Evolutionary conservation across 495 filamentous ascomycete genomes (phyloP), one percentile per base, ranked within the genome.

Genomic region (Neurospora pannonica): DNA sequence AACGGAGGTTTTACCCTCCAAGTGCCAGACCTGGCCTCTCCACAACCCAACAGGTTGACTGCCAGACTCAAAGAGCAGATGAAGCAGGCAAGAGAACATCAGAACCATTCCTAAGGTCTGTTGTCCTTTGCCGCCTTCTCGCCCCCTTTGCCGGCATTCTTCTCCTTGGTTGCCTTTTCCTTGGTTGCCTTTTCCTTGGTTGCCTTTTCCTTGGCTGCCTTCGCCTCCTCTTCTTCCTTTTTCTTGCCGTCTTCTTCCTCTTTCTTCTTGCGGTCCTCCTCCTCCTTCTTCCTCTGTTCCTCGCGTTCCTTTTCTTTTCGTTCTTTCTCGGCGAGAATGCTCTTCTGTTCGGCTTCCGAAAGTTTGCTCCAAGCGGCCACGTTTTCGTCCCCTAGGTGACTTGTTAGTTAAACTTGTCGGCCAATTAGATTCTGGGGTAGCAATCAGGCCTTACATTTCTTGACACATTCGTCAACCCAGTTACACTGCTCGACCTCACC

Each of bases 401-500:
- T 4, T 67, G 54, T 67, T 3, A 67, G 28, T 31, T 19, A 15
- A 19, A 19, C 28, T 4, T 4, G 54, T 67, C 54, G 3, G 7
- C 7, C 5, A 62, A 67, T 19, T 15, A 67, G 1, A 67, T 9
- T 67, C 11, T 67, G 54, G 15, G 28, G 15, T 4, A 36, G 3
- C 28, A 19, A 19, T 1, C 19, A 3, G 6, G 15, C 3, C 54
- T 67, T 67, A 67, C 89, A 91, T 73, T 83, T 79, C 72, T 78
- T 80, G 17, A 91, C 87, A 75, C 89, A 91, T 21, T 88, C 86
- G 71, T 80, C 80, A 72, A 88, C 84, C 89, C 89, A 91, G 79
- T 90, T 90, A 79, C 89, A 91, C 77, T 83, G 80, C 78, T 91
- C 89, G 0, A 91, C 89, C 81, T 89, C 87, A 71, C 87, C 89